Evolutionary conservation across 176 grass and related monocot species (phyloP).

Genomic region (Thalia dealbata): DNA sequence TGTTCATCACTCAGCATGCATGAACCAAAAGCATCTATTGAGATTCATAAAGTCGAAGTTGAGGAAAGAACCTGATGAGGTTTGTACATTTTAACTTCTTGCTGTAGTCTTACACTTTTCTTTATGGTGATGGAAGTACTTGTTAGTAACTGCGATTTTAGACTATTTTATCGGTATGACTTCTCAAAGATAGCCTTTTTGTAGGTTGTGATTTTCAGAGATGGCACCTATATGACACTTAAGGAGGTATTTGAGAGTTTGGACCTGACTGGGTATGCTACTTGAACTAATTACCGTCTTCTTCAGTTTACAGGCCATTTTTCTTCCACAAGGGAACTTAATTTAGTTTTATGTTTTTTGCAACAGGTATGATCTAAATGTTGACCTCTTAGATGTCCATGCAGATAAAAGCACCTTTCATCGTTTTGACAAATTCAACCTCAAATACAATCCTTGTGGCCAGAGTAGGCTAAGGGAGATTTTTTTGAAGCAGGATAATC

Average conservation of each 20-base stretch:
- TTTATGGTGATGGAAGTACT: neutral
- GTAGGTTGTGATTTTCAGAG: constrained; percentile 95
- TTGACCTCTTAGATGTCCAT: constrained; percentile 94
- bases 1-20: constrained; percentile 98
- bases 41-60: constrained; percentile 96
- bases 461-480: constrained; percentile 91
- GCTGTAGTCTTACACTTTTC: neutral
- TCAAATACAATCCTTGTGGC: constrained; percentile 94
- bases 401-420: constrained; percentile 99
- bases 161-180: neutral
- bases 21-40: constrained; percentile 94
- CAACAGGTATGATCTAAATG: constrained; percentile 89
- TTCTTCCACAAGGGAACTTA: neutral
- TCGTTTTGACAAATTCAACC: constrained; percentile 96
- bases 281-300: constrained; percentile 16
- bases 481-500: constrained; percentile 92
- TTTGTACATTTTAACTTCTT: constrained; percentile 16
- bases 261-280: constrained; percentile 72
- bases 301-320: constrained; percentile 6
- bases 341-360: constrained; percentile 18
- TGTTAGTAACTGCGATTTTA: neutral
- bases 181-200: constrained; percentile 19
- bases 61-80: constrained; percentile 93
- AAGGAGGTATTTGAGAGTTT: constrained; percentile 96
- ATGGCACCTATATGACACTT: constrained; percentile 89